Evolutionary conservation across 345 rosid genomes (phyloP).

Genomic region (Ricinus communis): DNA sequence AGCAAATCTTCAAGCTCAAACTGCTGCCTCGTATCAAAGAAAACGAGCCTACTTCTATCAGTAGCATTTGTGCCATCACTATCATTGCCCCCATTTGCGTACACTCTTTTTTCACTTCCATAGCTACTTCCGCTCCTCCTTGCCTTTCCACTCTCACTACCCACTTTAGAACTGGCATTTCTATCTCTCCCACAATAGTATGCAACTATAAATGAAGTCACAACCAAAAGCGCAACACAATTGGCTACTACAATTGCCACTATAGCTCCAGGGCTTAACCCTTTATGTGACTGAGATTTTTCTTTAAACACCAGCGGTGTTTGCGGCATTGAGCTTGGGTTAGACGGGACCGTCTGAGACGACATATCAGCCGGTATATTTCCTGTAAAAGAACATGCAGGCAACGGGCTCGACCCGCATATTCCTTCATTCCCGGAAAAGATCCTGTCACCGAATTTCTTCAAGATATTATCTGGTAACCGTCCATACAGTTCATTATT

Average conservation of each 20-base stretch:
- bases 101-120: constrained; percentile 53
- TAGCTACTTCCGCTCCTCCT: constrained; percentile 47
- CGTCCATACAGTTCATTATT: constrained; percentile 73
- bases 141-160: constrained; percentile 47
- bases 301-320: constrained; percentile 34
- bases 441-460: constrained; percentile 57
- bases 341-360: constrained; percentile 62
- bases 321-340: constrained; percentile 70
- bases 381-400: constrained; percentile 52
- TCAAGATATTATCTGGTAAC: constrained; percentile 51
- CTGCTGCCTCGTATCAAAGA: constrained; percentile 69
- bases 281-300: constrained; percentile 31
- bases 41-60: constrained; percentile 72
- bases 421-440: constrained; percentile 76
- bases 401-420: constrained; percentile 74
- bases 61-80: constrained; percentile 78
- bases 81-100: constrained; percentile 51
- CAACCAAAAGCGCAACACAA: constrained; percentile 52
- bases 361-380: constrained; percentile 38
- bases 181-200: constrained; percentile 61
- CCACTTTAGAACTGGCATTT: constrained; percentile 37
- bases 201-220: constrained; percentile 60
- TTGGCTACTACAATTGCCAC: constrained; percentile 70
- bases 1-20: constrained; percentile 86
- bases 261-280: constrained; percentile 57